These are phyloP conservation scores for Epichloe gansuensis DNA, from an alignment of 2,329 filamentous ascomycete genomes.

Conservation along the genomic window DNA sequence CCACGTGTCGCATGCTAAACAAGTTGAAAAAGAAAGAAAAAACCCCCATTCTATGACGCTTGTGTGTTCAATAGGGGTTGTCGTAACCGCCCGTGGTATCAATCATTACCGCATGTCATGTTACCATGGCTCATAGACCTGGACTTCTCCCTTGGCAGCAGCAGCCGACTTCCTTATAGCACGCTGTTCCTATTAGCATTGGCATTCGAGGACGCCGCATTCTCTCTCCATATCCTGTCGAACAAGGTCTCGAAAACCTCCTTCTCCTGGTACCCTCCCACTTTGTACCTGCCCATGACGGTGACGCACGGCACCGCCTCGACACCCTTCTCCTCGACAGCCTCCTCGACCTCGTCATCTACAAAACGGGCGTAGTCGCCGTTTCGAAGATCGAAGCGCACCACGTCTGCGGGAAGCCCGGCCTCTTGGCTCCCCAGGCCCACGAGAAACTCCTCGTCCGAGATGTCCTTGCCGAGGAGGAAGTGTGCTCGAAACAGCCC, in stretches of 20 bases:
- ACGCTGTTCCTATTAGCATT: neutral
- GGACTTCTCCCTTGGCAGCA: no score
- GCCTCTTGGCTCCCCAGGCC: slow-evolving; percentile 19
- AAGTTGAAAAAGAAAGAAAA: no score
- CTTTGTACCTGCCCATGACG: slow-evolving; percentile 53
- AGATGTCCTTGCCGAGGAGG: slow-evolving; percentile 28
- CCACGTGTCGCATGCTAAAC: no score
- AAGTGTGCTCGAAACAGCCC: slow-evolving; percentile 31
- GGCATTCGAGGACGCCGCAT: neutral
- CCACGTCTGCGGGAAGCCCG: slow-evolving; percentile 17
- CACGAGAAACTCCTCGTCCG: slow-evolving; percentile 27
- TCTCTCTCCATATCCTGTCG: slow-evolving; percentile 33
- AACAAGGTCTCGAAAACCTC: slow-evolving; percentile 56
- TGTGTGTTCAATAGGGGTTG: no score
- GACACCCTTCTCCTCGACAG: slow-evolving; percentile 26
- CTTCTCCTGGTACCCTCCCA: slow-evolving; percentile 60
- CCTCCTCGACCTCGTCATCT: slow-evolving; percentile 19
- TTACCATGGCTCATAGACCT: neutral
- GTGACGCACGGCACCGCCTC: slow-evolving; percentile 63
- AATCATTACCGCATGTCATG: neutral
- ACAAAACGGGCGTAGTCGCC: slow-evolving; percentile 16
- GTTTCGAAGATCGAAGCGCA: slow-evolving; percentile 18
- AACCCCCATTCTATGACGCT: no score
- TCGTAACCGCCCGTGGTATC: neutral
- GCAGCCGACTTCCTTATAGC: no score